Percentiles rank a stretch among this genome's conserved stretches.
These are phyloP conservation scores for Didymella segeticola DNA, from an alignment of 2,329 filamentous ascomycete genomes.

Conservation along the genomic window DNA sequence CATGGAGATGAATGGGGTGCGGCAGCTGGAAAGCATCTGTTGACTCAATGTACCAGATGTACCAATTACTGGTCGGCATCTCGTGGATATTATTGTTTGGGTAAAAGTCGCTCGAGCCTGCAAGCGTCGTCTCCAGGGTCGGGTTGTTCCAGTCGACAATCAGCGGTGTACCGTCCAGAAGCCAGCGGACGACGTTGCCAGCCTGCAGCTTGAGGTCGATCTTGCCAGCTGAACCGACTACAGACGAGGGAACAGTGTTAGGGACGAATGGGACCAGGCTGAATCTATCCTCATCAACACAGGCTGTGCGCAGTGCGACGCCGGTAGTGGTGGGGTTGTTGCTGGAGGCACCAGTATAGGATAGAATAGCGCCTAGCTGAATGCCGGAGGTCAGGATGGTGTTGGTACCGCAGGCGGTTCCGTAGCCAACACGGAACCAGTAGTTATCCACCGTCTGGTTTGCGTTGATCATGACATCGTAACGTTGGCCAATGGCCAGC, in stretches of 20 bases:
- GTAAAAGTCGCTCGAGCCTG: constrained; percentile 34
- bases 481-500: constrained; percentile 51
- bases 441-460: constrained; percentile 54
- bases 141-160: constrained; percentile 53
- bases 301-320: constrained; percentile 43
- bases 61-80: constrained; percentile 47
- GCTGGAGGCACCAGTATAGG: constrained; percentile 47
- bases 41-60: constrained; percentile 57
- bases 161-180: constrained; percentile 50
- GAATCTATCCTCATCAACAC: constrained; percentile 46
- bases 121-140: constrained; percentile 53
- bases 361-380: constrained; percentile 48
- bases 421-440: constrained; percentile 54
- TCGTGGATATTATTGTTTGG: constrained; percentile 39
- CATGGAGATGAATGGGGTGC: constrained; percentile 52
- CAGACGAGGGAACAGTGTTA: constrained; percentile 47
- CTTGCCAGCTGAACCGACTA: constrained; percentile 37
- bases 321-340: constrained; percentile 45
- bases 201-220: constrained; percentile 36
- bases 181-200: constrained; percentile 52
- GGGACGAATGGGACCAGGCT: constrained; percentile 50
- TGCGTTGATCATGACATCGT: constrained; percentile 56
- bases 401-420: constrained; percentile 41
- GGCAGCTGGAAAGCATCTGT: constrained; percentile 45
- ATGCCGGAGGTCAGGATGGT: constrained; percentile 35